phyloP scores from a whole-genome alignment of 805 yeast genomes.

The Candida jianshihensis region DNA sequence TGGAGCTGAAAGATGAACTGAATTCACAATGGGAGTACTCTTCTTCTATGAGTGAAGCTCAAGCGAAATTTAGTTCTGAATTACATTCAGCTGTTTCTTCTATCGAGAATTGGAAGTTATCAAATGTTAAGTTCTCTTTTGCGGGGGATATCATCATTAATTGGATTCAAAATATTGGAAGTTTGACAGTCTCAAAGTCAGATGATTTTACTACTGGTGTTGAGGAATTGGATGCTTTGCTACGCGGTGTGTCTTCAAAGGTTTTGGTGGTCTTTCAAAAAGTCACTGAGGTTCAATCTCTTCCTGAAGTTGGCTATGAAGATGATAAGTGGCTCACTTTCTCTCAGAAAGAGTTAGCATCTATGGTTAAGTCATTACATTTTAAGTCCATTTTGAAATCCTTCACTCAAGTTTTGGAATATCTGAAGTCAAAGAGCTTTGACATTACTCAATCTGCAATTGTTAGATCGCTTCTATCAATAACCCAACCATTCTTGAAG shows the following conservation, averaged over 20 bases:
- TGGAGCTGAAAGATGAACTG: slow-evolving; percentile 9
- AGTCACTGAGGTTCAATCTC: slow-evolving; percentile 17
- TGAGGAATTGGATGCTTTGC: slow-evolving; percentile 36
- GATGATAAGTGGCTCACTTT: slow-evolving; percentile 64
- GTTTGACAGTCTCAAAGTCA: not conserved
- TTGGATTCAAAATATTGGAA: slow-evolving; percentile 34
- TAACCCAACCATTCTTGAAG: slow-evolving; percentile 55
- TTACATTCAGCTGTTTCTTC: slow-evolving; percentile 20
- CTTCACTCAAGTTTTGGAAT: slow-evolving; percentile 28
- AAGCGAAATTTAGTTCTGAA: slow-evolving; percentile 22
- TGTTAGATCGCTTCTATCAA: slow-evolving; percentile 42
- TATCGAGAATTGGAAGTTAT: slow-evolving; percentile 30
- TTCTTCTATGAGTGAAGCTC: slow-evolving; percentile 3
- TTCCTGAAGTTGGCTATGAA: slow-evolving; percentile 31
- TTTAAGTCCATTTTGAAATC: slow-evolving; percentile 29
- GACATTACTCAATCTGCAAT: slow-evolving; percentile 29
- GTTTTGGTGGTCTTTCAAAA: slow-evolving; percentile 66
- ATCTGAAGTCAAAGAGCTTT: slow-evolving; percentile 32
- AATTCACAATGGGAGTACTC: slow-evolving; percentile 13
- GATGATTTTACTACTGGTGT: slow-evolving; percentile 10
- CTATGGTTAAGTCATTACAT: slow-evolving; percentile 37
- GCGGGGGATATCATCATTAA: slow-evolving; percentile 38
- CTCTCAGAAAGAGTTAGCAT: slow-evolving; percentile 38
- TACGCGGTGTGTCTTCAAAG: slow-evolving; percentile 48
- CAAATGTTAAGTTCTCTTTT: slow-evolving; percentile 32